These are phyloP conservation scores for Ophidiomyces ophidiicola DNA, from an alignment of 2,329 filamentous ascomycete species.

Conservation along the genomic window DNA sequence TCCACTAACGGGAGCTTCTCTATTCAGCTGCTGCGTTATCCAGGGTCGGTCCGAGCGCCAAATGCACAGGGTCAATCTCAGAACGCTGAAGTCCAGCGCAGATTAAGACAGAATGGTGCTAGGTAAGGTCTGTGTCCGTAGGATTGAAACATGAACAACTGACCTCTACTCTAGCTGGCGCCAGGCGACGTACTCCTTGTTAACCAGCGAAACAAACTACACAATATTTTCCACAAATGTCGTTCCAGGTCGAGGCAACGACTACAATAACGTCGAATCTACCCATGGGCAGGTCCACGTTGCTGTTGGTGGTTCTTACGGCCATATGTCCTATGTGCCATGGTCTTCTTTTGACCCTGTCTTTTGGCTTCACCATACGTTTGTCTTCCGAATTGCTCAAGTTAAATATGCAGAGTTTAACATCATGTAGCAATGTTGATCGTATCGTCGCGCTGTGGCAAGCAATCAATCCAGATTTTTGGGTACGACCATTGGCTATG, in stretches of 20 bases:
- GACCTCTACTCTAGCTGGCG: slow-evolving; percentile 15
- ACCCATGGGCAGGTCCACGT: slow-evolving; percentile 41
- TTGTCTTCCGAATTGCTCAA: slow-evolving; percentile 13
- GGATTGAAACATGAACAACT: neutral
- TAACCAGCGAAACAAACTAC: slow-evolving; percentile 21
- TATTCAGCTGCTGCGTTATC: slow-evolving; percentile 14
- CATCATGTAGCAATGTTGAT: slow-evolving; percentile 49
- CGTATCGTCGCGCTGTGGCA: slow-evolving; percentile 69
- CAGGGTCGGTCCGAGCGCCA: slow-evolving; percentile 16
- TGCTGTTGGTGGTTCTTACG: slow-evolving; percentile 44
- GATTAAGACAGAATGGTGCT: slow-evolving; percentile 17
- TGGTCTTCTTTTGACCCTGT: slow-evolving; percentile 69
- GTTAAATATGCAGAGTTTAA: neutral
- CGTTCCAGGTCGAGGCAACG: slow-evolving; percentile 12
- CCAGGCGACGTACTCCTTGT: slow-evolving; percentile 21
- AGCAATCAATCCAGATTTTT: slow-evolving; percentile 55
- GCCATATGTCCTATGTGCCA: slow-evolving; percentile 58
- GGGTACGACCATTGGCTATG: slow-evolving; percentile 46
- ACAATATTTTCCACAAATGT: slow-evolving; percentile 19
- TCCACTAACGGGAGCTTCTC: neutral
- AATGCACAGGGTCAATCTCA: slow-evolving; percentile 14
- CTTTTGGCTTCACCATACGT: slow-evolving; percentile 62
- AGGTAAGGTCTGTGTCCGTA: slow-evolving; percentile 14
- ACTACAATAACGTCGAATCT: slow-evolving; percentile 29
- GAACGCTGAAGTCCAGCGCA: slow-evolving; percentile 14